Percentiles rank a stretch among this genome's conserved stretches.
Evolutionary conservation across 148 eudicot species (phyloP).

Genomic region (Chenopodium album): DNA sequence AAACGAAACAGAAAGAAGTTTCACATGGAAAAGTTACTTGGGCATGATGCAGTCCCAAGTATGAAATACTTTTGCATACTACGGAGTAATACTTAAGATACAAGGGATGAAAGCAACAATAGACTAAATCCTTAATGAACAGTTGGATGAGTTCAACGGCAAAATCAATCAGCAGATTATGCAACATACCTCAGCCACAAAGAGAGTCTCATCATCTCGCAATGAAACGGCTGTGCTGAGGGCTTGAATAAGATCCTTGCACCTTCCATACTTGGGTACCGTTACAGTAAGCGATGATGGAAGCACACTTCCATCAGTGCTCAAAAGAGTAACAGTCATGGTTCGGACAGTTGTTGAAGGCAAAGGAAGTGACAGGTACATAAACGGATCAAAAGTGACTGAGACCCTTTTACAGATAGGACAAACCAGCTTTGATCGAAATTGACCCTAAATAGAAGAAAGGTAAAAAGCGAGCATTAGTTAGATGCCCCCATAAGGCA

Average conservation of each 20-base stretch:
- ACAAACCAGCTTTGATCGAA: constrained; percentile 69
- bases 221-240: constrained; percentile 53
- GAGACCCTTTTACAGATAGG: constrained; percentile 74
- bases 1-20: neutral
- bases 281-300: constrained; percentile 60
- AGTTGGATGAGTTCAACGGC: neutral
- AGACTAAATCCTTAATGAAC: neutral
- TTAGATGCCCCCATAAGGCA: neutral
- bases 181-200: constrained; percentile 75
- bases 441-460: constrained; percentile 57
- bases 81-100: neutral
- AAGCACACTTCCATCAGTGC: constrained; percentile 55
- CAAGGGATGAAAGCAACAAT: neutral
- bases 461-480: neutral
- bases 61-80: neutral
- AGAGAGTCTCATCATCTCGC: constrained; percentile 54
- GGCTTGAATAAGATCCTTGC: constrained; percentile 73
- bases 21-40: neutral
- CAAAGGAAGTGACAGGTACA: constrained; percentile 77
- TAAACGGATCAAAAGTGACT: constrained; percentile 74
- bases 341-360: constrained; percentile 66
- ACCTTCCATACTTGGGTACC: constrained; percentile 62
- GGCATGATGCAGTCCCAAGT: neutral
- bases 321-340: constrained; percentile 69
- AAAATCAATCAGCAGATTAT: neutral